Evolutionary conservation across 2,329 filamentous ascomycete genomes (phyloP).

Genomic region (Celoporthe dispersa): DNA sequence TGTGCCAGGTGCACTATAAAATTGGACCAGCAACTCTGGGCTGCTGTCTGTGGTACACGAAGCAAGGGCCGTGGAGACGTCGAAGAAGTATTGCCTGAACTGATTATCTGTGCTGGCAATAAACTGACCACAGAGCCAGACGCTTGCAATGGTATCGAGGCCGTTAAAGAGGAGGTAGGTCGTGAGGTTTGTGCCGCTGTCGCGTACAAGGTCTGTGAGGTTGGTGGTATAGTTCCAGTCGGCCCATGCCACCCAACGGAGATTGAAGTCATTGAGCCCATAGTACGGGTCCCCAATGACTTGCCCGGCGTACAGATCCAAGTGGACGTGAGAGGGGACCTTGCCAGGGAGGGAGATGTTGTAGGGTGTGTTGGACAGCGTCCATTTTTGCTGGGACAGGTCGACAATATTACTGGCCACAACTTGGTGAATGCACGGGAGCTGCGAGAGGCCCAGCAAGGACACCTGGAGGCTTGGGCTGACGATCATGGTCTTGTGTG

Average conservation of each 20-base stretch:
- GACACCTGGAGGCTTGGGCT: background rate
- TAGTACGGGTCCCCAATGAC: slow-evolving; percentile 56
- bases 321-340: slow-evolving; percentile 62
- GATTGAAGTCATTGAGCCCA: slow-evolving; percentile 62
- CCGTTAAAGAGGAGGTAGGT: slow-evolving; percentile 66
- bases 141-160: slow-evolving; percentile 63
- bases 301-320: slow-evolving; percentile 58
- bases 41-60: slow-evolving; percentile 42
- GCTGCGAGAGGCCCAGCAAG: background rate
- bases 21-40: slow-evolving; percentile 54
- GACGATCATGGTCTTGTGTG: background rate
- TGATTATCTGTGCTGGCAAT: slow-evolving; percentile 65
- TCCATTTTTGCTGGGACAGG: slow-evolving; percentile 48
- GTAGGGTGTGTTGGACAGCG: slow-evolving; percentile 46
- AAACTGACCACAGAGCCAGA: slow-evolving; percentile 57
- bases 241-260: slow-evolving; percentile 60
- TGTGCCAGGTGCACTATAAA: slow-evolving; percentile 57
- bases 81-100: slow-evolving; percentile 65
- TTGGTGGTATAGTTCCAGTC: slow-evolving; percentile 67
- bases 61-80: slow-evolving; percentile 52
- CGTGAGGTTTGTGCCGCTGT: slow-evolving; percentile 35
- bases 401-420: slow-evolving; percentile 41
- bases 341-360: slow-evolving; percentile 58
- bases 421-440: background rate
- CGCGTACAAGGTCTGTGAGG: slow-evolving; percentile 42